Conservation (phyloP, 768 basidiomycete species). For the Mycena maculata region DNA sequence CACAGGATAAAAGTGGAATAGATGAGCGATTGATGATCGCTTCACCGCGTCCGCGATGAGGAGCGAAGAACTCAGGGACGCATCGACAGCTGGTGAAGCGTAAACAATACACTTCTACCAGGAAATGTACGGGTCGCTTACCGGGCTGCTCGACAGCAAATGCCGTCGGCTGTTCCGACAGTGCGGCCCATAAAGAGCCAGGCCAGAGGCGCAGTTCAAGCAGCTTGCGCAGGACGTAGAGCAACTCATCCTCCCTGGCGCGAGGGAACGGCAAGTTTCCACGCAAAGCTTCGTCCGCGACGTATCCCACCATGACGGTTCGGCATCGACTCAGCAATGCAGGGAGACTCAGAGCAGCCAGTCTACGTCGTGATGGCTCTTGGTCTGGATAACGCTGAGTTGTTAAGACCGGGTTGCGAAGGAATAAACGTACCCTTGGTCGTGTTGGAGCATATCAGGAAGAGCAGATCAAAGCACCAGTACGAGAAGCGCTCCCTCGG, state of each 20-base stretch:
- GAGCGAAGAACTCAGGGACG: conserved; percentile 58
- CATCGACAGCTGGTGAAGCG: conserved; percentile 52
- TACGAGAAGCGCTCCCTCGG: conserved; percentile 90
- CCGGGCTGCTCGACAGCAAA: conserved; percentile 69
- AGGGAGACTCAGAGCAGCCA: conserved; percentile 80
- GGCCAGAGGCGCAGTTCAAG: conserved; percentile 77
- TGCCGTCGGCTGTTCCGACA: conserved; percentile 72
- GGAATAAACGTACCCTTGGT: conserved; percentile 61
- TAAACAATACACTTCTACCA: neutral
- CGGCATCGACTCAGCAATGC: conserved; percentile 83
- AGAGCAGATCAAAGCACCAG: conserved; percentile 92
- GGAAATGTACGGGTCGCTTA: conserved; percentile 45
- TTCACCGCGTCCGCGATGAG: conserved; percentile 78
- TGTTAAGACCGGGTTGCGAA: neutral
- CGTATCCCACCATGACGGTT: conserved; percentile 72
- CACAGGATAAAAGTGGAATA: conserved; percentile 89
- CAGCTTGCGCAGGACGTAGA: conserved; percentile 87
- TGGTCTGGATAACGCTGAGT: conserved; percentile 59
- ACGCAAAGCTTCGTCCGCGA: conserved; percentile 88
- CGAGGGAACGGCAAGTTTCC: conserved; percentile 91
- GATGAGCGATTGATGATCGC: conserved; percentile 81
- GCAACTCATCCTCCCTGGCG: conserved; percentile 87
- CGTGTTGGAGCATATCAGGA: conserved; percentile 78
- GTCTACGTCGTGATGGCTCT: conserved; percentile 67
- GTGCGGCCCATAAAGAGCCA: conserved; percentile 81